These are phyloP conservation scores for Cyclotella choctawhatcheeana DNA, from an alignment of 108 stramenopile genomes.

Conservation along the genomic window DNA sequence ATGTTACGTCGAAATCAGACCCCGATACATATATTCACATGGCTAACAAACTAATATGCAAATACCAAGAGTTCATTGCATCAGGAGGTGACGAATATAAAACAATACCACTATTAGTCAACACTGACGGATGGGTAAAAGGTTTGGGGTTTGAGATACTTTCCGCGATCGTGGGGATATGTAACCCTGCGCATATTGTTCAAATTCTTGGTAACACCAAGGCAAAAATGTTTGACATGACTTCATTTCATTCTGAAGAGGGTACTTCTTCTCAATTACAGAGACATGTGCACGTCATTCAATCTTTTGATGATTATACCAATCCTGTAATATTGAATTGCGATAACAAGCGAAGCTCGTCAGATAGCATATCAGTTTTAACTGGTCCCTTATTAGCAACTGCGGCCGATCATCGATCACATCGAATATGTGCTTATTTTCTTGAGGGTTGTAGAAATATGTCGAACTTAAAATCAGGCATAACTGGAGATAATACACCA, in stretches of 20 bases:
- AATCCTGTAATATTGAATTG: not conserved
- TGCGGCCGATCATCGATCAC: conserved; percentile 58
- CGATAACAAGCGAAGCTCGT: not conserved
- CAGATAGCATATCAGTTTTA: conserved; percentile 1
- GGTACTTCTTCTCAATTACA: conserved; percentile 2
- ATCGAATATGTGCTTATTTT: conserved; percentile 79
- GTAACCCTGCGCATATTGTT: conserved; percentile 76
- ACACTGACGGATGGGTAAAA: conserved; percentile 95
- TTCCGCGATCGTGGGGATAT: conserved; percentile 60
- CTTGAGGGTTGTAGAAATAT: conserved; percentile 44
- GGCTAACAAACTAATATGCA: conserved; percentile 50
- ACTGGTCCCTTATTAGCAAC: conserved; percentile 38
- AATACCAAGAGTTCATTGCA: conserved; percentile 42
- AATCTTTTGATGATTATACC: conserved; percentile 31
- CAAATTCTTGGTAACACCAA: conserved; percentile 75
- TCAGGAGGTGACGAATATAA: not conserved
- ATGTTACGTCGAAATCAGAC: conserved; percentile 77
- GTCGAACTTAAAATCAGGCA: conserved; percentile 30
- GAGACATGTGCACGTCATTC: conserved; percentile 18
- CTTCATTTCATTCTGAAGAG: conserved; percentile 17
- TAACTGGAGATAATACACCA: conserved; percentile 21
- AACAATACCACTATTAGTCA: conserved; percentile 75
- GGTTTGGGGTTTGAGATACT: conserved; percentile 88
- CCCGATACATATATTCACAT: conserved; percentile 72
- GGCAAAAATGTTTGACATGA: conserved; percentile 72